Conservation (phyloP, 177 flowering plant genomes). For the Vitis hybrid region DNA sequence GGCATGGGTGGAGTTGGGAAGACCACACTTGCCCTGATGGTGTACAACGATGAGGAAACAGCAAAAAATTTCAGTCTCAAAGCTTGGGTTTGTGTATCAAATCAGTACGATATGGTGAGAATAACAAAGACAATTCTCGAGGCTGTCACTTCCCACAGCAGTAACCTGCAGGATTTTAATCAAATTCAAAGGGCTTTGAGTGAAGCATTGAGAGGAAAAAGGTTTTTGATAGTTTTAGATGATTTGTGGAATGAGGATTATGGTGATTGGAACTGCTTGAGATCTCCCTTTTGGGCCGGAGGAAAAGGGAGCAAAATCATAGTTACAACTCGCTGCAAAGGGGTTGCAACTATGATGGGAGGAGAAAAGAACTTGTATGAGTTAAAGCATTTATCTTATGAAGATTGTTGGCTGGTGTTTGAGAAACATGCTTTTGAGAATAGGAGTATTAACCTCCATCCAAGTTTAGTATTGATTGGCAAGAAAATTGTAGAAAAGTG, state of each 20-base stretch:
- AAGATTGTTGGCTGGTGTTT: constrained; percentile 7
- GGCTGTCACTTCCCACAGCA: too few species aligned
- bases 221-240: constrained; percentile 9
- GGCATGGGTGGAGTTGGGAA: too few species aligned
- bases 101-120: too few species aligned
- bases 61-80: too few species aligned
- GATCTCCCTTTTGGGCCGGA: not conserved
- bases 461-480: not conserved
- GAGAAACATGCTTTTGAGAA: not conserved
- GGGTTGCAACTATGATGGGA: not conserved
- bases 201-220: not conserved
- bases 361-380: not conserved
- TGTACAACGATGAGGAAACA: too few species aligned
- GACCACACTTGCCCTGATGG: too few species aligned
- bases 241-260: constrained; percentile 8
- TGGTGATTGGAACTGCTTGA: not conserved
- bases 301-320: constrained; percentile 4
- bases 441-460: not conserved
- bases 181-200: not conserved
- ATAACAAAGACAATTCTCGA: too few species aligned
- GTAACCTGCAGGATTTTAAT: too few species aligned
- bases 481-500: too few species aligned
- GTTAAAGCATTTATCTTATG: not conserved
- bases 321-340: constrained; percentile 2
- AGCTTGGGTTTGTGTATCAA: too few species aligned